Evolutionary conservation across 805 yeast species (phyloP), one percentile per base, ranked within the genome.

Genomic region (Helenozyma baotianmanensis): DNA sequence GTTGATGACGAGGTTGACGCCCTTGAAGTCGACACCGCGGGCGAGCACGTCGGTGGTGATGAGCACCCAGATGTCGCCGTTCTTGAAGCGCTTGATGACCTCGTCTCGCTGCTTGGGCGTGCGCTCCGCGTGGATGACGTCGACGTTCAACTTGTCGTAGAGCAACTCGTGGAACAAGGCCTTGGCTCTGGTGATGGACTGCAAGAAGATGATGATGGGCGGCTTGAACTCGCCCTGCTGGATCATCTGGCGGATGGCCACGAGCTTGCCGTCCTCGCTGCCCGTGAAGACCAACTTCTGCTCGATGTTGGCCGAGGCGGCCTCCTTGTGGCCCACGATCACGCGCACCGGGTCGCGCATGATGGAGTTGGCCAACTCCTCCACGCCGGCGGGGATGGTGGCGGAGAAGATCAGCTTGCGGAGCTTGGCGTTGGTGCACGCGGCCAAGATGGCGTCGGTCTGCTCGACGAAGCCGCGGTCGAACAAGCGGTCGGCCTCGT

Each of bases 21-120:
- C 97, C 53, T 87, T 87, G 65, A 92, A 92, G 59, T 92, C 98
- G 38, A 92, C 85, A 69, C 99, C 99, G 64, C 99, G 78, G 3
- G 97, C 82, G 35, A 92, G 66, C 29, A 92, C 96, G 60, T 92
- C 99, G 0, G 99, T 92, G 57, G 97, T 88, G 33, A 92, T 90
- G 43, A 92, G 70, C 28, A 92, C 95, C 98, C 98, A 92, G 19
- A 89, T 70, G 19, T 90, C 94, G 17, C 98, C 99, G 35, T 72
- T 74, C 56, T 79, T 85, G 64, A 92, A 92, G 45, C 83, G 68
- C 51, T 84, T 84, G 40, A 92, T 84, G 13, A 83, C 83, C 25
- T 76, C 78, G 38, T 85, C 87, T 63, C 98, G 76, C 62, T 92
- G 97, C 21, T 74, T 70, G 33, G 82, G 87, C 0, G 97, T 83